These are phyloP conservation scores for Batrachochytrium dendrobatidis DNA, from an alignment of 371 early-diverging fungal species.

Conservation along the genomic window DNA sequence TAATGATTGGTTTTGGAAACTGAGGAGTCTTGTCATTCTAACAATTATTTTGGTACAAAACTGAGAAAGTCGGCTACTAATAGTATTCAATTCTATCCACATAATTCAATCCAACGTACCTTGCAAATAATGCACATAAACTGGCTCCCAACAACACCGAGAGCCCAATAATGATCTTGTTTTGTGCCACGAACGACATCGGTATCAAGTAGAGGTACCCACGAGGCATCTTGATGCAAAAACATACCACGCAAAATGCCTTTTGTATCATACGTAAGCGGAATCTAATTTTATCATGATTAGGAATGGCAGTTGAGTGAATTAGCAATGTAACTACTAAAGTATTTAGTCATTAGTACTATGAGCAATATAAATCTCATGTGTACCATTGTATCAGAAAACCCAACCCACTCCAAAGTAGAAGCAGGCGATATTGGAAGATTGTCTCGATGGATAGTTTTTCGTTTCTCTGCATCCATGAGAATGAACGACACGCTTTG, in stretches of 20 bases:
- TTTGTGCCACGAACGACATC: constrained; percentile 32
- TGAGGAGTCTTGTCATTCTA: constrained; percentile 47
- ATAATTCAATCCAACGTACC: constrained; percentile 25
- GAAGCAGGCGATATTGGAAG: constrained; percentile 60
- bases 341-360: neutral
- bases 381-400: constrained; percentile 57
- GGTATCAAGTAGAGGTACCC: constrained; percentile 71
- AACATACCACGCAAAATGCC: constrained; percentile 58
- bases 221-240: constrained; percentile 51
- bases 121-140: constrained; percentile 60
- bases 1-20: constrained; percentile 68
- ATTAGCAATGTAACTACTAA: no score
- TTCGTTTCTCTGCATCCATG: constrained; percentile 52
- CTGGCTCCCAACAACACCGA: constrained; percentile 55
- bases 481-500: constrained; percentile 63
- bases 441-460: constrained; percentile 49
- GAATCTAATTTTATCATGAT: constrained; percentile 39
- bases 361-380: neutral
- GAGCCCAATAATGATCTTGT: constrained; percentile 60
- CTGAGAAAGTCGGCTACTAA: neutral
- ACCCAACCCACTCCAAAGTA: constrained; percentile 73
- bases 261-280: constrained; percentile 58
- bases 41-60: neutral
- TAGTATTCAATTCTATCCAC: neutral
- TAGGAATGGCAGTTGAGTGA: constrained; percentile 12